Conservation (phyloP, 495 filamentous ascomycete species). For the Stereocaulon alpinum region DNA sequence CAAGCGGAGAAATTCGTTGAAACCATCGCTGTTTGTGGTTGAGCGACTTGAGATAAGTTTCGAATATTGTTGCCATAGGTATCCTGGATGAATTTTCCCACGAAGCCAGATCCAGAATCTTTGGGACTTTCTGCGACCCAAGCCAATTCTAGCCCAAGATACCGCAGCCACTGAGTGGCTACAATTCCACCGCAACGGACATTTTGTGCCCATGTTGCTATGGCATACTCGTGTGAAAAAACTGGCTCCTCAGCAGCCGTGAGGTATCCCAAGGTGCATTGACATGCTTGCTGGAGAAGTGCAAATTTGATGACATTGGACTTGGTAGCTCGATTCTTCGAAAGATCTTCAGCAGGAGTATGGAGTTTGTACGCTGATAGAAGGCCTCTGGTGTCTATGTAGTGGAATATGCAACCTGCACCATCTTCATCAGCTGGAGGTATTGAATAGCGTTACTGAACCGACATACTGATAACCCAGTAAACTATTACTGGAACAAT, state of each 20-base stretch:
- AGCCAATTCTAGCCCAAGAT: not conserved
- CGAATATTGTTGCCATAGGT: conserved; percentile 17
- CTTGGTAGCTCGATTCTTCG: conserved; percentile 75
- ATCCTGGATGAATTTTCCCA: not conserved
- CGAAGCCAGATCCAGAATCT: conserved; percentile 16
- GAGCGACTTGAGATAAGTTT: conserved; percentile 28
- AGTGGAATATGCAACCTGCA: conserved; percentile 58
- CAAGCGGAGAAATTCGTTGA: not conserved
- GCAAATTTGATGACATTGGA: conserved; percentile 82
- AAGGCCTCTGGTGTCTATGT: conserved; percentile 69
- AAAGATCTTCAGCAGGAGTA: conserved; percentile 79
- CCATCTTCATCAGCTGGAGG: not conserved
- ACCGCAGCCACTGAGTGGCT: not conserved
- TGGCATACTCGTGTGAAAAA: conserved; percentile 71
- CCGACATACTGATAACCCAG: conserved; percentile 16
- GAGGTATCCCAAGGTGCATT: conserved; percentile 11
- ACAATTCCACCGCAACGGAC: conserved; percentile 54
- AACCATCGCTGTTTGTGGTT: conserved; percentile 30
- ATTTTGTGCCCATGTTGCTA: conserved; percentile 71
- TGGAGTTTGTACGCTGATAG: conserved; percentile 84
- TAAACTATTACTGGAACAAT: conserved; percentile 14
- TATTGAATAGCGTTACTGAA: not conserved
- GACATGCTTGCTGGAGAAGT: conserved; percentile 48
- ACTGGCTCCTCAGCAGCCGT: conserved; percentile 57
- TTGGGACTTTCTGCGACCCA: conserved; percentile 41